Percentiles rank a stretch among this genome's conserved stretches.
Conservation (phyloP, 2,329 filamentous ascomycete genomes). For the Nothopassalora personata region DNA sequence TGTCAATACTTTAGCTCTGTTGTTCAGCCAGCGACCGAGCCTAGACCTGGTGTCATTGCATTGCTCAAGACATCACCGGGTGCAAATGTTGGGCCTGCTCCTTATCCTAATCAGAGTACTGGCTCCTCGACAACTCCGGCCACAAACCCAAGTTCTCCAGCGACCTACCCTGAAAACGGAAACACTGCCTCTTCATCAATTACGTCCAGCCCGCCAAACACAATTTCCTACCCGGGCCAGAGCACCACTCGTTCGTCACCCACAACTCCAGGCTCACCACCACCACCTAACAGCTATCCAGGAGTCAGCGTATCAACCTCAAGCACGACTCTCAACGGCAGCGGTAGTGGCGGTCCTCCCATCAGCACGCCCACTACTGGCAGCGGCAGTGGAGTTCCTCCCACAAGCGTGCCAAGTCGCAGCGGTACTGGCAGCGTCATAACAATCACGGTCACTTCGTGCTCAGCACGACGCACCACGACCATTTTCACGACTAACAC, state of each 20-base stretch:
- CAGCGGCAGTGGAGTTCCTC: neutral
- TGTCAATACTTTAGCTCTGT: conserved; percentile 5
- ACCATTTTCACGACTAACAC: neutral
- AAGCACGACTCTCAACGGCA: neutral
- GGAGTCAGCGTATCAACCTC: neutral
- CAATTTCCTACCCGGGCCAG: neutral
- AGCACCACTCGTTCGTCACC: too few species aligned
- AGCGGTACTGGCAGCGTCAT: neutral
- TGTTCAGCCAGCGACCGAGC: neutral
- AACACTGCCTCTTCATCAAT: too few species aligned
- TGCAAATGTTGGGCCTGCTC: neutral
- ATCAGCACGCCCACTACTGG: too few species aligned
- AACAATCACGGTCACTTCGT: neutral
- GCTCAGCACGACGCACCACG: neutral
- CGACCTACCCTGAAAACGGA: too few species aligned
- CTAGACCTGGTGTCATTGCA: neutral
- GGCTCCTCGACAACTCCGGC: too few species aligned
- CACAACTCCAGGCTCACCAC: too few species aligned
- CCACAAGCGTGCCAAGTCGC: neutral
- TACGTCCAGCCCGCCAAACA: too few species aligned
- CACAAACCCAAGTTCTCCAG: neutral
- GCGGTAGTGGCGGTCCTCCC: neutral
- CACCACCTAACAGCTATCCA: neutral
- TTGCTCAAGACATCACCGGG: conserved; percentile 1
- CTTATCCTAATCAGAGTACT: neutral